A percentile compares a stretch with the other conserved stretches of the same genome.
Conservation (phyloP, 345 rosid species). For the Gossypium mustelinum region DNA sequence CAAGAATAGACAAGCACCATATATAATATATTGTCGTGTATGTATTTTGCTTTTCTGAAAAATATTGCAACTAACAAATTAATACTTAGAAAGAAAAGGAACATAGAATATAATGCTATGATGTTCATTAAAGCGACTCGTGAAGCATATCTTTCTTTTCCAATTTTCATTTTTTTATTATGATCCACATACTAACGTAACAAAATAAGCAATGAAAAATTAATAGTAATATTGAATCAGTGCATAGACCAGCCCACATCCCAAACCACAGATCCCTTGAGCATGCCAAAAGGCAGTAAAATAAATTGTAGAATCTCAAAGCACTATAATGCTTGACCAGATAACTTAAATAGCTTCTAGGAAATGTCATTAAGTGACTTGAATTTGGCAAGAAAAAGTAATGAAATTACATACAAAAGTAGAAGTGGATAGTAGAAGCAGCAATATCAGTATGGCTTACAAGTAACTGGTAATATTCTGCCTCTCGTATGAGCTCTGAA, state of each 20-base stretch:
- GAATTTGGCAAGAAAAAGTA: background rate
- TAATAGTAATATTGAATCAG: background rate
- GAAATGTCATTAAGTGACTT: background rate
- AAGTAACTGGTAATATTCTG: constrained; percentile 79
- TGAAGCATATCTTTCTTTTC: background rate
- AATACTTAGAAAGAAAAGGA: background rate
- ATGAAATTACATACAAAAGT: background rate
- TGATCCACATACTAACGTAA: background rate
- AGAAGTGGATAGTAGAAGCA: constrained; percentile 8
- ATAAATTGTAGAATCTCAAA: background rate
- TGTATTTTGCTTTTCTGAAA: background rate
- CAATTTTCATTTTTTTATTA: background rate
- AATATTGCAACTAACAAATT: no score
- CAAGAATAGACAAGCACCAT: background rate
- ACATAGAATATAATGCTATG: background rate
- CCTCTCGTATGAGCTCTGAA: constrained; percentile 73
- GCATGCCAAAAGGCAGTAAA: background rate
- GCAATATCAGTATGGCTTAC: constrained; percentile 37
- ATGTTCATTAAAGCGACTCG: background rate
- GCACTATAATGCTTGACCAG: background rate
- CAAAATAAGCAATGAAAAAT: background rate
- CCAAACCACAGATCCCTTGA: background rate
- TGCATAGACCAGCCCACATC: background rate
- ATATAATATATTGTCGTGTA: background rate
- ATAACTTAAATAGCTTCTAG: background rate